Evolutionary conservation across 805 yeast species (phyloP).

Genomic region (Ogataea pini): DNA sequence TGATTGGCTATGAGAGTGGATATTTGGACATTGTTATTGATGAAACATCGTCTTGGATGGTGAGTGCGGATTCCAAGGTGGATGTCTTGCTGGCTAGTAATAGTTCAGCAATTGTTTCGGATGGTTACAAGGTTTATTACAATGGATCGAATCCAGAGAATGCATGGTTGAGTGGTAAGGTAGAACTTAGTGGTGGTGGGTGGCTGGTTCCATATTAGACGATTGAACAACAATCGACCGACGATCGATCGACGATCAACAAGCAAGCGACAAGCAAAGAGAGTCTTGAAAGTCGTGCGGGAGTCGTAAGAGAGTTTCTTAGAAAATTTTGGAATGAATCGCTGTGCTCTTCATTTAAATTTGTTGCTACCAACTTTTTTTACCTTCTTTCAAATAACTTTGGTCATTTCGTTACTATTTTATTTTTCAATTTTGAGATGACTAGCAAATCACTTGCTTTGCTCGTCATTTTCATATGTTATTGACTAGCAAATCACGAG

Average conservation of each 20-base stretch:
- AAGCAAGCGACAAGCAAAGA: no score
- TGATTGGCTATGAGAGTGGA: conserved; percentile 5
- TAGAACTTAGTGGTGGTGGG: neutral
- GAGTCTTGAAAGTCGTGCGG: neutral
- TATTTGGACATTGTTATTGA: conserved; percentile 3
- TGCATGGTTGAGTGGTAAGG: conserved; percentile 1
- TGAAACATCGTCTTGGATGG: conserved; percentile 3
- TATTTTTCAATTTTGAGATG: no score
- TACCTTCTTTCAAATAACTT: no score
- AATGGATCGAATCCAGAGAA: conserved; percentile 7
- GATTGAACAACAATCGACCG: no score
- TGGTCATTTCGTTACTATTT: no score
- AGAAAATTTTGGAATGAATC: no score
- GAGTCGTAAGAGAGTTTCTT: no score
- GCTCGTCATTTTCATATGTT: neutral
- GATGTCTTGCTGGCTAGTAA: neutral
- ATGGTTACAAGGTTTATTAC: conserved; percentile 4
- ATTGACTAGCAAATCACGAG: no score
- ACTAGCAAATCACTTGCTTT: neutral
- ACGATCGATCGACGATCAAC: no score
- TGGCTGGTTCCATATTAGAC: neutral
- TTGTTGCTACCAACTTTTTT: no score
- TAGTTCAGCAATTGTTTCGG: neutral
- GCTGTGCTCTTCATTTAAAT: no score
- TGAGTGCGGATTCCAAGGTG: conserved; percentile 5